Evolutionary conservation across 768 basidiomycete species (phyloP), one percentile per base, ranked within the genome.

Genomic region (Symmetrospora coprosmae): DNA sequence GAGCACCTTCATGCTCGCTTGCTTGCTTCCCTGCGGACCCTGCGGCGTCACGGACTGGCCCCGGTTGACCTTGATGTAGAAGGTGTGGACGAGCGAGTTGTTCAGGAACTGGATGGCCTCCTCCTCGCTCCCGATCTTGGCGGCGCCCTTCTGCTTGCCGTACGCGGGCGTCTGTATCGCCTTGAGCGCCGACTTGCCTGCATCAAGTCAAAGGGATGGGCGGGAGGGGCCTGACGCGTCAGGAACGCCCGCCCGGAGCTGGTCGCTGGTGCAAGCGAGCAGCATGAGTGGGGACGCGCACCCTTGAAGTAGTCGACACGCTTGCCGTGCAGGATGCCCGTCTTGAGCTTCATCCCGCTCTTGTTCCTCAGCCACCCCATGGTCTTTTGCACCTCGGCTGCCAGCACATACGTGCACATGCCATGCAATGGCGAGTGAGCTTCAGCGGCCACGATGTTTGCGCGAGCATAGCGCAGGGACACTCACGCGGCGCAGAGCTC

Each of bases 221-320:
- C 17, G 50, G 5, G 27, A 40, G 23, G 25, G 28, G 39, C 37
- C 27, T 27, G 16, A 21, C 43, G 49, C 23, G 41, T 16, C n/a
- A 37, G 21, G 11, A 9, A 23, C 37, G 16, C 45, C 17, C n/a
- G 30, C 30, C 33, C 48, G 56, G 47, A 38, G 19, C 19, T 13
- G 13, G 27, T 19, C 25, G n/a, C 16, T 14, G 28, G 3, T 27
- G 17, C 21, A 52, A 40, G 4, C n/a, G 14, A 14, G 25, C 17
- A n/a, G n/a, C n/a, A n/a, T n/a, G n/a, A n/a, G n/a, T n/a, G n/a
- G n/a, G 14, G 27, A 19, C 39, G 66, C 78, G 66, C 50, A 90
- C 92, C 94, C 77, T 90, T 99, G 78, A 97, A 99, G 75, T 97
- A 99, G 73, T 97, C 92, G 50, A 91, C 75, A 34, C 92, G 83